Conservation (phyloP, 148 eudicot genomes). For the Cornus suecica region DNA sequence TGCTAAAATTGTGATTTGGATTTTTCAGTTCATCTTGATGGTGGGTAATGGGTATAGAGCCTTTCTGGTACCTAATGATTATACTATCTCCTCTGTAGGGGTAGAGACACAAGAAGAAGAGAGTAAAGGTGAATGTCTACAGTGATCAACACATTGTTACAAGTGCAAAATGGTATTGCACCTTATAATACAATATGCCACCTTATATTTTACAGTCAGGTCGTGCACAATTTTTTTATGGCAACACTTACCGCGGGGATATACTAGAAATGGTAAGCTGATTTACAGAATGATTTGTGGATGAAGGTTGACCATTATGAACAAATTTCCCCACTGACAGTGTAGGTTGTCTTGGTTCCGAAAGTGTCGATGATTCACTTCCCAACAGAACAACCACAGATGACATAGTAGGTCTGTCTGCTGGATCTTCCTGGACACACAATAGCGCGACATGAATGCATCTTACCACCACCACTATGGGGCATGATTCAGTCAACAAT, state of each 20-base stretch:
- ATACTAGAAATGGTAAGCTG: constrained; percentile 11
- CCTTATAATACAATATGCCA: too few species aligned
- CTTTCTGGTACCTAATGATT: too few species aligned
- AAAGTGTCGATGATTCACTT: constrained; percentile 5
- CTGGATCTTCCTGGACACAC: constrained; percentile 9
- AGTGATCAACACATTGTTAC: too few species aligned
- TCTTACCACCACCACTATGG: background rate
- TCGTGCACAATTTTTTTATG: too few species aligned
- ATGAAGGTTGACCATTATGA: background rate
- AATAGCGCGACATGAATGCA: constrained; percentile 1
- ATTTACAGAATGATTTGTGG: constrained; percentile 3
- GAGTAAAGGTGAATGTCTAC: too few species aligned
- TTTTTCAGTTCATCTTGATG: too few species aligned
- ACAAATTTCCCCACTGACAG: background rate
- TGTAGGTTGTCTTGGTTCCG: constrained; percentile 10
- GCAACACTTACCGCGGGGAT: background rate
- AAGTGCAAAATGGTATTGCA: too few species aligned
- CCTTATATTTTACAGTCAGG: too few species aligned
- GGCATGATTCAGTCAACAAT: background rate
- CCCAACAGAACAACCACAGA: constrained; percentile 12
- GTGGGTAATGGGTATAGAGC: too few species aligned
- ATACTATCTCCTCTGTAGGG: too few species aligned
- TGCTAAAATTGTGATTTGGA: too few species aligned
- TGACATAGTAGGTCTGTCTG: constrained; percentile 10
- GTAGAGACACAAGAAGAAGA: too few species aligned